Evolutionary conservation across 768 basidiomycete genomes (phyloP), one percentile per base, ranked within the genome.

Genomic region (Leccinum barrowsii): DNA sequence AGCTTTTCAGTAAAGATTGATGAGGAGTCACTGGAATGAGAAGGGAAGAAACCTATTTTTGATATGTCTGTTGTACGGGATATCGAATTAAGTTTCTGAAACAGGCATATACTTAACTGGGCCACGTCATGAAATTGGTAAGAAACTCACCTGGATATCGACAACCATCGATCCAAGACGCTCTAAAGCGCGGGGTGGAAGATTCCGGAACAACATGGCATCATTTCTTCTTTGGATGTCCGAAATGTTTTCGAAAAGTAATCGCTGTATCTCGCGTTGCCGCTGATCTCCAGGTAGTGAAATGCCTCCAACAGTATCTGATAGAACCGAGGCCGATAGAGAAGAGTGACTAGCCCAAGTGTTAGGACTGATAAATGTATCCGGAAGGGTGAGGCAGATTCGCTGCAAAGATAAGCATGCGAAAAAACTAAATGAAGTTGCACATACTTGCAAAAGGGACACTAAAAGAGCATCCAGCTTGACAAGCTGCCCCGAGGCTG

Each of bases 181-280:
- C 30, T 82, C 83, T 11, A 85, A 79, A 7, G 79, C 79, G 30
- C 85, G 83, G 0, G 82, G 77, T 35, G 88, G 86, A 8, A 87
- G 78, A 61, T 83, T 83, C 46, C 79, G 79, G 60, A 93, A 91
- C 32, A 89, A 71, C 80, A 93, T 85, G 2, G 89, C 88, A 59
- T 94, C 89, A 59, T 94, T 94, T 56, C 94, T 80, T 54, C 81
- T 77, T 60, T 82, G 85, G 24, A 94, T 83, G 64, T 90, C 88
- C n/a, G 75, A 73, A 49, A 90, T 79, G 57, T 86, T 83, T 52
- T 83, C 81, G 4, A 78, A 69, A 34, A 92, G 74, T 1, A 75
- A 73, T 48, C 75, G 78, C 50, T 73, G 82, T 59, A 85, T 67
- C 56, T 79, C 78, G 24, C 75, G 75, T 55, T 78, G 76, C 19